A percentile compares a stretch with the other conserved stretches of the same genome.
phyloP scores from a whole-genome alignment of 139 green algal species.

The Closterium sp. region DNA sequence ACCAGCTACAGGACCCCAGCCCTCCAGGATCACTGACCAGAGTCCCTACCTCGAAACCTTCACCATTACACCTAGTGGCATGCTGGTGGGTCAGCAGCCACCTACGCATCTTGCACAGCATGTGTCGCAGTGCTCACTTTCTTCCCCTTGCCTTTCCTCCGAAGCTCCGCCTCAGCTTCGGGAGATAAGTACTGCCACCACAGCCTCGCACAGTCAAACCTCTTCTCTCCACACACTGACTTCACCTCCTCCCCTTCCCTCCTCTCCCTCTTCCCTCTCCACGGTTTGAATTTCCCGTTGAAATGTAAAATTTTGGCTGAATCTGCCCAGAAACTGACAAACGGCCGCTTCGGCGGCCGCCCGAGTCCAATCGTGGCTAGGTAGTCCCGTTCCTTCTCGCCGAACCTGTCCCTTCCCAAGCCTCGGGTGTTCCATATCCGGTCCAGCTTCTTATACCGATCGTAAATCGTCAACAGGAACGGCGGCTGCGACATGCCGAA shows the following conservation, averaged over 20 bases:
- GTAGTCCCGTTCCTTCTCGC: constrained; percentile 14
- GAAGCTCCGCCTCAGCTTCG: not conserved
- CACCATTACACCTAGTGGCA: no score
- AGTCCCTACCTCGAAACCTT: no score
- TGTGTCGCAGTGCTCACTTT: not conserved
- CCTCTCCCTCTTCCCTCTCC: not conserved
- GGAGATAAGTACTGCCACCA: constrained; percentile 39
- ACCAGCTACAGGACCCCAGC: no score
- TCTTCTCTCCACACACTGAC: constrained; percentile 17
- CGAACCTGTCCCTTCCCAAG: constrained; percentile 29
- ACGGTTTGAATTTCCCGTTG: constrained; percentile 38
- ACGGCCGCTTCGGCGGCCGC: constrained; percentile 9
- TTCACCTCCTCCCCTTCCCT: not conserved
- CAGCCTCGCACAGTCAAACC: constrained; percentile 4
- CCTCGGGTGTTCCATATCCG: constrained; percentile 31
- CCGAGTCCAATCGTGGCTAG: constrained; percentile 15
- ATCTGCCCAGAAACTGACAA: constrained; percentile 26
- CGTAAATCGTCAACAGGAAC: constrained; percentile 26
- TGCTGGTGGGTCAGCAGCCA: no score
- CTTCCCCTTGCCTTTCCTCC: not conserved
- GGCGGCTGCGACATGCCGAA: constrained; percentile 37
- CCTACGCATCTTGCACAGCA: no score
- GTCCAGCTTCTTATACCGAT: constrained; percentile 37
- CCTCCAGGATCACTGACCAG: no score
- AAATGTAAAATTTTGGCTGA: constrained; percentile 31